Percentiles rank a stretch among this genome's conserved stretches.
These are phyloP conservation scores for Domatiomyces catenatus DNA, from an alignment of 2,329 filamentous ascomycete species.

Conservation along the genomic window DNA sequence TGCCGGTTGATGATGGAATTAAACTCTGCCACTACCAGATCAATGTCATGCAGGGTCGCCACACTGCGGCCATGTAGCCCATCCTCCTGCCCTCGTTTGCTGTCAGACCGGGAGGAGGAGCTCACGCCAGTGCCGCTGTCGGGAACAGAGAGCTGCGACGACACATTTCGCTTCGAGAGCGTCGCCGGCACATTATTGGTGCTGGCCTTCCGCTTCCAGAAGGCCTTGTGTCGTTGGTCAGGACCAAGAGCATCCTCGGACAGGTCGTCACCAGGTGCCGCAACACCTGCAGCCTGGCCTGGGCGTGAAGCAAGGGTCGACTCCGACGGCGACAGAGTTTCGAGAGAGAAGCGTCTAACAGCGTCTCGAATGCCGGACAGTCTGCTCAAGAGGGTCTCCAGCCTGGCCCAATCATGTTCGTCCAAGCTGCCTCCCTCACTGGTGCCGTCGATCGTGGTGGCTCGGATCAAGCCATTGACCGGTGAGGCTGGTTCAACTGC, in stretches of 20 bases:
- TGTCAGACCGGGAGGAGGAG: neutral
- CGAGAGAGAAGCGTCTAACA: slow-evolving; percentile 68
- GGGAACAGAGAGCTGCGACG: slow-evolving; percentile 30
- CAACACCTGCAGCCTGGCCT: too few relatives aligned
- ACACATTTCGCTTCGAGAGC: slow-evolving; percentile 35
- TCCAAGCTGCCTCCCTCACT: slow-evolving; percentile 36
- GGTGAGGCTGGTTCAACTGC: slow-evolving; percentile 20
- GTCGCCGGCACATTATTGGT: slow-evolving; percentile 25
- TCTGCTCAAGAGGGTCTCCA: slow-evolving; percentile 71
- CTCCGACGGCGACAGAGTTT: slow-evolving; percentile 40
- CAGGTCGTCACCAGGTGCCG: slow-evolving; percentile 20
- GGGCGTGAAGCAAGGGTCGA: slow-evolving; percentile 15
- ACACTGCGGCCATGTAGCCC: slow-evolving; percentile 69
- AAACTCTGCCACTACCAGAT: slow-evolving; percentile 71
- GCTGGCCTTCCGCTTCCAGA: slow-evolving; percentile 84
- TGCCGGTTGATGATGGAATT: slow-evolving; percentile 59
- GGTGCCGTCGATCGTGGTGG: slow-evolving; percentile 14
- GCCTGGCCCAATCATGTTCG: slow-evolving; percentile 70
- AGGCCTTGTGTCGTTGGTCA: slow-evolving; percentile 48
- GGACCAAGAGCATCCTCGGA: slow-evolving; percentile 22
- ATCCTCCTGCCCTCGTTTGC: slow-evolving; percentile 30
- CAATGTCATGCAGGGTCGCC: slow-evolving; percentile 68
- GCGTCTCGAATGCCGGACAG: slow-evolving; percentile 81
- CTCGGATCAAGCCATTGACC: slow-evolving; percentile 20
- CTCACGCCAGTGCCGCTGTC: slow-evolving; percentile 17